These are phyloP conservation scores for Voacanga thouarsii DNA, from an alignment of 257 asterid genomes.

Conservation along the genomic window DNA sequence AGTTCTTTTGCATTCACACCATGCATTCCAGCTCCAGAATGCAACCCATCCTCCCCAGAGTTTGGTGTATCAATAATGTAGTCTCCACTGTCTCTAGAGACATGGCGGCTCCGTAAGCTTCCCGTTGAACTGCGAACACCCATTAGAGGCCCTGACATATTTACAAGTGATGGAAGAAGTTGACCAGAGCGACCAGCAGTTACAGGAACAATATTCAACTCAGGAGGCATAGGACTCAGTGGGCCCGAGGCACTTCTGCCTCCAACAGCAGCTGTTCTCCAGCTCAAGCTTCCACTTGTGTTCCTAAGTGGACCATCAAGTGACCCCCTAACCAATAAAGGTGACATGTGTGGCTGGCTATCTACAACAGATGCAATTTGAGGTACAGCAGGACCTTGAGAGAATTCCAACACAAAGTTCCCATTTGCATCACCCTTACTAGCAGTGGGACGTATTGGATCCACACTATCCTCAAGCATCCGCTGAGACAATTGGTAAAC, in stretches of 20 bases:
- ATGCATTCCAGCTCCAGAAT: constrained; percentile 52
- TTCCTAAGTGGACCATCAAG: constrained; percentile 95
- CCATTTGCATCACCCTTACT: constrained; percentile 70
- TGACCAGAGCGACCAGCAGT: constrained; percentile 93
- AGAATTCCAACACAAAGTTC: constrained; percentile 77
- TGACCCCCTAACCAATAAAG: constrained; percentile 93
- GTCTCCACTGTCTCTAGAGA: constrained; percentile 98
- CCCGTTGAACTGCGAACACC: constrained; percentile 98
- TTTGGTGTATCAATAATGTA: constrained; percentile 92
- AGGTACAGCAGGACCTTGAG: constrained; percentile 81
- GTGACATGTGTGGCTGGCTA: constrained; percentile 98
- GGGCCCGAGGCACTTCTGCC: constrained; percentile 99
- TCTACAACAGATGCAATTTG: constrained; percentile 78
- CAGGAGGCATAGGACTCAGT: constrained; percentile 91
- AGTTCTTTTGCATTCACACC: constrained; percentile 94
- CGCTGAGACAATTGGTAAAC: constrained; percentile 98
- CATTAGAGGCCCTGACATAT: constrained; percentile 98
- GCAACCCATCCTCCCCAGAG: constrained; percentile 94
- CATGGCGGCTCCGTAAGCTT: constrained; percentile 95
- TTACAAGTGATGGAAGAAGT: constrained; percentile 89
- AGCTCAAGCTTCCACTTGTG: constrained; percentile 95
- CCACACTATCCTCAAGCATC: constrained; percentile 95
- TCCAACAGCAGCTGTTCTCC: constrained; percentile 97
- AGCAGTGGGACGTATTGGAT: constrained; percentile 60
- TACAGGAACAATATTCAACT: constrained; percentile 81